Evolutionary conservation across 331 rosid species (phyloP).

Genomic region (Quercus phellos): DNA sequence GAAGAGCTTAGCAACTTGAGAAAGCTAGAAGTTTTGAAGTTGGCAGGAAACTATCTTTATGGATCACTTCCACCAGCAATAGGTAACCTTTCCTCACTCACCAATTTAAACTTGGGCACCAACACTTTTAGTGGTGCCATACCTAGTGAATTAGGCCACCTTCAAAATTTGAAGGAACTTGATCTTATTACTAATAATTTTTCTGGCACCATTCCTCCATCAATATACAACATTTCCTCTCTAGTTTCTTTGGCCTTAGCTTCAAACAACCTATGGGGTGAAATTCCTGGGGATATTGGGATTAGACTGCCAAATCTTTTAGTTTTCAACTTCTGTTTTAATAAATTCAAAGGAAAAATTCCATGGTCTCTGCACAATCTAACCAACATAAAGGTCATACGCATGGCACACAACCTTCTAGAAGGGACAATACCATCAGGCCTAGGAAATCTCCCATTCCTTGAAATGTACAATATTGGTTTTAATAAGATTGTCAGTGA

Average conservation of each 20-base stretch:
- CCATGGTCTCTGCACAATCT: slow-evolving; percentile 70
- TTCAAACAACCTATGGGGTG: slow-evolving; percentile 66
- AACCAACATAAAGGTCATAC: slow-evolving; percentile 46
- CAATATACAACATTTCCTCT: slow-evolving; percentile 57
- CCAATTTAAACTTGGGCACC: slow-evolving; percentile 53
- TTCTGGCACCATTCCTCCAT: slow-evolving; percentile 46
- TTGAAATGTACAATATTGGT: slow-evolving; percentile 62
- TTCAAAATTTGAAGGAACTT: slow-evolving; percentile 47
- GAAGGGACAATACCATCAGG: slow-evolving; percentile 78
- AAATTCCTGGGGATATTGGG: slow-evolving; percentile 58
- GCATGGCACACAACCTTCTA: slow-evolving; percentile 43
- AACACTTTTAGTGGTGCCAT: slow-evolving; percentile 47
- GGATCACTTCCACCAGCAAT: slow-evolving; percentile 47
- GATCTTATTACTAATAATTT: slow-evolving; percentile 55
- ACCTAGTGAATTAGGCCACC: slow-evolving; percentile 43
- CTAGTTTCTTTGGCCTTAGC: slow-evolving; percentile 53
- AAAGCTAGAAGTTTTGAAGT: slow-evolving; percentile 43
- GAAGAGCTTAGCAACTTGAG: slow-evolving; percentile 33
- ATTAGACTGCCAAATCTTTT: slow-evolving; percentile 53
- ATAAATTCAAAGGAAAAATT: slow-evolving; percentile 56
- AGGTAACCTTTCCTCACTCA: slow-evolving; percentile 59
- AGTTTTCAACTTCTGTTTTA: slow-evolving; percentile 47
- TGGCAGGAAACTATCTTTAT: slow-evolving; percentile 42
- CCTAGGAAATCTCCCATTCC: slow-evolving; percentile 59
- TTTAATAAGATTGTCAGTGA: slow-evolving; percentile 40